Conservation (phyloP, 75 land plant genomes). For the Sequoia sempervirens region DNA sequence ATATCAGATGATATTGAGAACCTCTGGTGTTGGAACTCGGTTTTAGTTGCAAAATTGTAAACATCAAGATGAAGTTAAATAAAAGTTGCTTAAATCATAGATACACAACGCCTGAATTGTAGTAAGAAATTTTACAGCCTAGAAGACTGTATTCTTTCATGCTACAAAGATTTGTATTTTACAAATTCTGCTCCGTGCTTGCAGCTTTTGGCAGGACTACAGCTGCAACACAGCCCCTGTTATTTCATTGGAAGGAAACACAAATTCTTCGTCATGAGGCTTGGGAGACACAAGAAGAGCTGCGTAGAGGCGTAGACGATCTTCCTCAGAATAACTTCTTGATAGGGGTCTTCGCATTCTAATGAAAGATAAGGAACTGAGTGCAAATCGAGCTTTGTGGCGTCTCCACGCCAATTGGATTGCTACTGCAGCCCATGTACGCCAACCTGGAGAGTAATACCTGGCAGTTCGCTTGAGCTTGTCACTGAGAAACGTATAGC, state of each 20-base stretch:
- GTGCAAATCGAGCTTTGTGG: slow-evolving; percentile 46
- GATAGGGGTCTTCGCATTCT: slow-evolving; percentile 58
- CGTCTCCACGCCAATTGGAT: slow-evolving; percentile 93
- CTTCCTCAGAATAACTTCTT: slow-evolving; percentile 52
- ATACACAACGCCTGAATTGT: no score
- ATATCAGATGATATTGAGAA: no score
- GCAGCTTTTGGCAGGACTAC: no score
- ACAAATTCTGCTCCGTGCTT: no score
- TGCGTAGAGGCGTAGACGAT: slow-evolving; percentile 68
- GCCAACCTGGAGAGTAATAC: slow-evolving; percentile 89
- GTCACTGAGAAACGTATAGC: slow-evolving; percentile 67
- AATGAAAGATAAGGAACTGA: slow-evolving; percentile 52
- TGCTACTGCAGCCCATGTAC: slow-evolving; percentile 99
- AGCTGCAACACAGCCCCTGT: not conserved
- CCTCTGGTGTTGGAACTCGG: no score
- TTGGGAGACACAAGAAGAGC: slow-evolving; percentile 78
- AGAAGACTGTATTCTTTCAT: no score
- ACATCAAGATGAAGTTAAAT: no score
- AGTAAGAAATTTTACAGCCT: no score
- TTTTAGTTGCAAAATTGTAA: no score
- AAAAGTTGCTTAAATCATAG: no score
- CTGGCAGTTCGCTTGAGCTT: slow-evolving; percentile 84
- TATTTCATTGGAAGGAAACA: not conserved
- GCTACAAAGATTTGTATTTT: no score
- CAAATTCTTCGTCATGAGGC: slow-evolving; percentile 54